Conservation (phyloP, 129 eudicot genomes). For the Silybum marianum region DNA sequence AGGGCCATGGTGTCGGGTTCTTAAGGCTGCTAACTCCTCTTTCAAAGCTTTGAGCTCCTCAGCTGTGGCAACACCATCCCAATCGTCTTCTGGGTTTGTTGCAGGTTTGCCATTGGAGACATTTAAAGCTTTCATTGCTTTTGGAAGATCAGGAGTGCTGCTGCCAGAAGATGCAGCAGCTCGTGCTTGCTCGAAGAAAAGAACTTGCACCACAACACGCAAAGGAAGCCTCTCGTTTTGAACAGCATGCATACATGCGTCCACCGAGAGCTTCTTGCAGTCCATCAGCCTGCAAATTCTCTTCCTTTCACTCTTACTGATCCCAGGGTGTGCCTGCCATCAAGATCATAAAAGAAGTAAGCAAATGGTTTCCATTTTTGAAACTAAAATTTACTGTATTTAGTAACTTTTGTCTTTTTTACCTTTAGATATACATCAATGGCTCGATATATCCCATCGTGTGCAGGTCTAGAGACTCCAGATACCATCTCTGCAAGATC, state of each 20-base stretch:
- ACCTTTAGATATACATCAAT: conserved; percentile 92
- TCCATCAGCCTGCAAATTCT: conserved; percentile 81
- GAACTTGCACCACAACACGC: conserved; percentile 86
- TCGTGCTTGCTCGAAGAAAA: conserved; percentile 92
- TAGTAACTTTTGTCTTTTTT: conserved; percentile 4
- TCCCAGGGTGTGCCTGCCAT: conserved; percentile 80
- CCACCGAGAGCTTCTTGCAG: conserved; percentile 96
- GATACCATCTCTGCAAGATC: conserved; percentile 83
- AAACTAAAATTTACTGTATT: not conserved
- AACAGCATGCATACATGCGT: conserved; percentile 95
- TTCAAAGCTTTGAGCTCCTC: conserved; percentile 88
- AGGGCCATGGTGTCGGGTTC: conserved; percentile 43
- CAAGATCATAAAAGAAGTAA: not conserved
- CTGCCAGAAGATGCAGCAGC: conserved; percentile 91
- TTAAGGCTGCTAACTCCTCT: conserved; percentile 80
- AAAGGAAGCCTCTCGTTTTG: conserved; percentile 97
- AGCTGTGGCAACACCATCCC: conserved; percentile 88
- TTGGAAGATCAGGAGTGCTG: conserved; percentile 98
- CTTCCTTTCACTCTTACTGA: conserved; percentile 93
- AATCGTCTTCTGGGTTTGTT: conserved; percentile 77
- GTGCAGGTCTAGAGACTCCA: conserved; percentile 61
- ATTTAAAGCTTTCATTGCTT: conserved; percentile 66
- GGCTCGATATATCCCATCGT: conserved; percentile 87
- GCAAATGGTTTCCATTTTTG: not conserved
- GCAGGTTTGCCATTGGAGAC: conserved; percentile 72